Percentiles rank a stretch among this genome's conserved stretches.
phyloP scores from a whole-genome alignment of 306 rosid genomes.

The Castanopsis chinensis region DNA sequence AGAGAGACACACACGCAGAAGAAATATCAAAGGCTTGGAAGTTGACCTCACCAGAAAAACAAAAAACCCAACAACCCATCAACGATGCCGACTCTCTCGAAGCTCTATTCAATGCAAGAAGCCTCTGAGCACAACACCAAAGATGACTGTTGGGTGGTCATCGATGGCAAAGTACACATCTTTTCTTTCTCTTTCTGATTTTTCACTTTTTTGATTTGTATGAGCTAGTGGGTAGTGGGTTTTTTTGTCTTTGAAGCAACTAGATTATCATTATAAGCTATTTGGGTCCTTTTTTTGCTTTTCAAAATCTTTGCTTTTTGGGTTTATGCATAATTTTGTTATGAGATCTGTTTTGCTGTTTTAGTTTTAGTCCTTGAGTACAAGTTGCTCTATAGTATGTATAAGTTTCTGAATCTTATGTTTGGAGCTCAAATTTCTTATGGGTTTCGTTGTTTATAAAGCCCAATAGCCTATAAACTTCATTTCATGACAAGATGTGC shows the following conservation, averaged over 20 bases:
- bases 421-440: background rate
- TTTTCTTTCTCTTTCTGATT: background rate
- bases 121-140: constrained; percentile 60
- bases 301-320: background rate
- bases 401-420: background rate
- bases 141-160: constrained; percentile 84
- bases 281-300: background rate
- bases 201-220: background rate
- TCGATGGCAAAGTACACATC: constrained; percentile 68
- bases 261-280: background rate
- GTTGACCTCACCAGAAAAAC: background rate
- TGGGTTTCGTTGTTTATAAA: background rate
- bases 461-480: background rate
- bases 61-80: background rate
- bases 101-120: constrained; percentile 62
- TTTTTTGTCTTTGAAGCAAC: background rate
- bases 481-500: too few relatives aligned
- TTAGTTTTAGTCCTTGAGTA: background rate
- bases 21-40: background rate
- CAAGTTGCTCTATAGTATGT: background rate
- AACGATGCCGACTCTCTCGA: constrained; percentile 60
- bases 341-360: background rate
- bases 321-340: background rate
- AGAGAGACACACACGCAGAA: background rate
- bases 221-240: background rate